These are phyloP conservation scores for Scheffersomyces parashehatae DNA, from an alignment of 1,139 yeast species.

Conservation along the genomic window DNA sequence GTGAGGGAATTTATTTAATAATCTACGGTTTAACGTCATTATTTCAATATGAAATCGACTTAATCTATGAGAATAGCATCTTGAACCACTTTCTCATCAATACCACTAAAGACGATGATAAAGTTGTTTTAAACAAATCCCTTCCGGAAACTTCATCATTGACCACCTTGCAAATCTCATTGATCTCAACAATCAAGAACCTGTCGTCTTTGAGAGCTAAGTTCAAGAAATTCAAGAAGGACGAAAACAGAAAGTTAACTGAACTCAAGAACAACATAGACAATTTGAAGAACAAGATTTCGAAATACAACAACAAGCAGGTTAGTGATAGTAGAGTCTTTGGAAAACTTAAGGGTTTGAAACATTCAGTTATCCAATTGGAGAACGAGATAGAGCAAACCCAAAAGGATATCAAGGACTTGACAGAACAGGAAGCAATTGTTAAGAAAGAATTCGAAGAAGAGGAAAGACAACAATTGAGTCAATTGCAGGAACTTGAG, in stretches of 20 bases:
- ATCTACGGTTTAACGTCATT: conserved; percentile 68
- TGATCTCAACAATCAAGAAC: conserved; percentile 59
- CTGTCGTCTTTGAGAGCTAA: conserved; percentile 50
- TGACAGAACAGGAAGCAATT: conserved; percentile 16
- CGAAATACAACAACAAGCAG: conserved; percentile 31
- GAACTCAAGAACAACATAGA: conserved; percentile 62
- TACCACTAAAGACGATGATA: conserved; percentile 35
- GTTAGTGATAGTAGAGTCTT: conserved; percentile 29
- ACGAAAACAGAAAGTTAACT: conserved; percentile 55
- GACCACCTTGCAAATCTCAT: conserved; percentile 61
- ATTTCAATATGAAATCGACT: conserved; percentile 67
- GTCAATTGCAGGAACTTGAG: conserved; percentile 27
- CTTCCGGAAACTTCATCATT: conserved; percentile 48
- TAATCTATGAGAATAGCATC: conserved; percentile 40
- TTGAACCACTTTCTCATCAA: conserved; percentile 30
- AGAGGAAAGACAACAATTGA: conserved; percentile 21
- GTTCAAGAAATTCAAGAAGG: conserved; percentile 61
- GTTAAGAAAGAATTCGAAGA: conserved; percentile 18
- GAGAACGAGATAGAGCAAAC: conserved; percentile 37
- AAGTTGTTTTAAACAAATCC: conserved; percentile 35
- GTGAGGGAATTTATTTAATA: conserved; percentile 45
- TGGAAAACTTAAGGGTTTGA: conserved; percentile 45
- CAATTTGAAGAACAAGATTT: conserved; percentile 48
- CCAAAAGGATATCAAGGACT: conserved; percentile 19
- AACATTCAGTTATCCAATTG: conserved; percentile 42